Conservation (phyloP, 1,284 basidiomycete species). For the Peniophora sp. region DNA sequence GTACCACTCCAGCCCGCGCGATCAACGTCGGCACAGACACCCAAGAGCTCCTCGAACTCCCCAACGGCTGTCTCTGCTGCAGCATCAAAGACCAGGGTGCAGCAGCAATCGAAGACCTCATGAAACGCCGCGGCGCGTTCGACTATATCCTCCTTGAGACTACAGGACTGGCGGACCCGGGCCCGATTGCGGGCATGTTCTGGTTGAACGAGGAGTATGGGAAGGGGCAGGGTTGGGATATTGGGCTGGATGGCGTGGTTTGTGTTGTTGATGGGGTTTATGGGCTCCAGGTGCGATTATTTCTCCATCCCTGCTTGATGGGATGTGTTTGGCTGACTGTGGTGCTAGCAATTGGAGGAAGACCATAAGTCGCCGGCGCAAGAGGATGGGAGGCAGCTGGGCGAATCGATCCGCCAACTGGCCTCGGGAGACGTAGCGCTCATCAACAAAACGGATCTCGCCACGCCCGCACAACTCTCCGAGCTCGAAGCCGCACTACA, state of each 20-base stretch:
- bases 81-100: conserved; percentile 88
- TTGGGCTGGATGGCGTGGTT: conserved; percentile 81
- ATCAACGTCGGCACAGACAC: conserved; percentile 67
- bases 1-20: conserved; percentile 45
- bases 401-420: conserved; percentile 58
- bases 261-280: conserved; percentile 89
- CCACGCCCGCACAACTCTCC: conserved; percentile 29
- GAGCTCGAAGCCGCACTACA: conserved; percentile 54
- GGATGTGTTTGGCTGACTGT: not conserved
- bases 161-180: conserved; percentile 90
- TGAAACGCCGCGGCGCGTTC: conserved; percentile 75
- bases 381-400: conserved; percentile 40
- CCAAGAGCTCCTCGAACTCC: conserved; percentile 79
- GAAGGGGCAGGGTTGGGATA: conserved; percentile 58
- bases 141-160: conserved; percentile 93
- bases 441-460: conserved; percentile 83
- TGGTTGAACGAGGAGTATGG: conserved; percentile 91
- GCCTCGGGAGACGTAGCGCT: conserved; percentile 85
- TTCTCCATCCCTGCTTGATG: not conserved
- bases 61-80: conserved; percentile 93
- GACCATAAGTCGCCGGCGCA: conserved; percentile 57
- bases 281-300: conserved; percentile 54
- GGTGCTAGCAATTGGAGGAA: conserved; percentile 73
- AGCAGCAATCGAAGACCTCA: conserved; percentile 86
- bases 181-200: conserved; percentile 82